Percentiles rank a stretch among this genome's conserved stretches.
These are phyloP conservation scores for Saraca asoca DNA, from an alignment of 331 rosid genomes.

Conservation along the genomic window DNA sequence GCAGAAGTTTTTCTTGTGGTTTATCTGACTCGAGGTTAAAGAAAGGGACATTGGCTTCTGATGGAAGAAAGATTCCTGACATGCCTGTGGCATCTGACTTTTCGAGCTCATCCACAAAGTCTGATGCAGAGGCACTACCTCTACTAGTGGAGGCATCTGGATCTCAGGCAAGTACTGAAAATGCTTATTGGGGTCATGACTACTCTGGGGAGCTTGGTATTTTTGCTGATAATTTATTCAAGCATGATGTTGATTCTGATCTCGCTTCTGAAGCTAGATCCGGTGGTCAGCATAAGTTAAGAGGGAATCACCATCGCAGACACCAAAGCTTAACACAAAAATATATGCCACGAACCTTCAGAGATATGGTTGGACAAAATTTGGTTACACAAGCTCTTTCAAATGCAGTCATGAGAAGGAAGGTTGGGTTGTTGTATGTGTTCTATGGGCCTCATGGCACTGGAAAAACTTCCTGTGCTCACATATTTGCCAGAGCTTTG, in stretches of 20 bases:
- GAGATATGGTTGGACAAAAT: constrained; percentile 92
- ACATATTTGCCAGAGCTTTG: constrained; percentile 87
- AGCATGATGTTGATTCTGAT: constrained; percentile 83
- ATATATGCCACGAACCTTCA: constrained; percentile 86
- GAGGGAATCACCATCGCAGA: constrained; percentile 57
- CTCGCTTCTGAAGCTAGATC: constrained; percentile 89
- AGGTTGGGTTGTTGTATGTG: constrained; percentile 85
- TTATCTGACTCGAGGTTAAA: constrained; percentile 78
- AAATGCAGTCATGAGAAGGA: constrained; percentile 76
- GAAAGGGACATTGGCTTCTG: constrained; percentile 59
- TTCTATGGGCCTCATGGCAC: constrained; percentile 99
- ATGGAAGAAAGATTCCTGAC: constrained; percentile 61
- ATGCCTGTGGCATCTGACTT: constrained; percentile 69
- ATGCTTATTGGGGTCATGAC: constrained; percentile 75
- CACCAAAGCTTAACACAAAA: constrained; percentile 90
- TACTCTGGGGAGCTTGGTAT: constrained; percentile 94
- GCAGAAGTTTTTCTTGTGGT: constrained; percentile 94
- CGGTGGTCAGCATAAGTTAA: constrained; percentile 57
- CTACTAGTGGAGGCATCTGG: constrained; percentile 81
- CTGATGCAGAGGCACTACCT: constrained; percentile 81
- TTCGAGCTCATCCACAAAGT: constrained; percentile 70
- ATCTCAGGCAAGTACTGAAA: constrained; percentile 70
- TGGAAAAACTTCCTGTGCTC: constrained; percentile 95
- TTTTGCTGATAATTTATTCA: constrained; percentile 75
- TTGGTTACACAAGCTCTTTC: constrained; percentile 95